phyloP scores from a whole-genome alignment of 2,329 filamentous ascomycete species.

The Leptographium radiaticola region DNA sequence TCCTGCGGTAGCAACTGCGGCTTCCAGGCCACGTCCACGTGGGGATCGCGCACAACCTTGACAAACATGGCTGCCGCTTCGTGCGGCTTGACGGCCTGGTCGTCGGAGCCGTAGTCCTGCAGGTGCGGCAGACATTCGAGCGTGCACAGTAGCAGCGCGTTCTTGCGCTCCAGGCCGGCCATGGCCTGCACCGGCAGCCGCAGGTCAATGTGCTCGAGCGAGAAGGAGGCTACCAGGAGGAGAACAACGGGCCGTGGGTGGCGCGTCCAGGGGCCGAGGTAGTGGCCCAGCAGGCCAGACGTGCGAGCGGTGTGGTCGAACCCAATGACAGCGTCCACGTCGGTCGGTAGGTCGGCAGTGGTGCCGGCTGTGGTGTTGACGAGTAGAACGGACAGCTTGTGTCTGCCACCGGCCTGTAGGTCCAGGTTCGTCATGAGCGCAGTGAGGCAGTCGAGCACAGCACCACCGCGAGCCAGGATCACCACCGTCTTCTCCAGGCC shows the following conservation, averaged over 20 bases:
- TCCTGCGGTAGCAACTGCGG: slow-evolving; percentile 32
- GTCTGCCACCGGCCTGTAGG: slow-evolving; percentile 10
- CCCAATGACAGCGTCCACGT: slow-evolving; percentile 37
- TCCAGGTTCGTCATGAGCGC: slow-evolving; percentile 29
- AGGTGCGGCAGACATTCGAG: slow-evolving; percentile 28
- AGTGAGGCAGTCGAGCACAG: slow-evolving; percentile 38
- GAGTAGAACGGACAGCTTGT: slow-evolving; percentile 25
- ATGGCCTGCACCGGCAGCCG: slow-evolving; percentile 24
- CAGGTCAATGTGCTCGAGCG: slow-evolving; percentile 42
- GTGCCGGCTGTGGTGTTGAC: slow-evolving; percentile 25
- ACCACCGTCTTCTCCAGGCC: slow-evolving; percentile 33
- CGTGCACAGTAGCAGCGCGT: slow-evolving; percentile 22
- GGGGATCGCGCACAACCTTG: slow-evolving; percentile 28
- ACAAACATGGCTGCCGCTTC: slow-evolving; percentile 34
- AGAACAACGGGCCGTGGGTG: slow-evolving; percentile 28
- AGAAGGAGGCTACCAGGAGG: slow-evolving; percentile 34
- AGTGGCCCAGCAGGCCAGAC: slow-evolving; percentile 20
- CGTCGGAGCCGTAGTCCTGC: slow-evolving; percentile 17
- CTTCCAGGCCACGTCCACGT: slow-evolving; percentile 29
- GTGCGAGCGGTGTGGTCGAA: slow-evolving; percentile 38
- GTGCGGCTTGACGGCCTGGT: slow-evolving; percentile 25
- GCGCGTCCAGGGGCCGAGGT: background rate
- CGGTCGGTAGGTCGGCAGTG: slow-evolving; percentile 20
- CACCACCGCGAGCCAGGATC: slow-evolving; percentile 37
- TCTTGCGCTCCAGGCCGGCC: slow-evolving; percentile 33